Conservation (phyloP, 2,329 filamentous ascomycete species). For the Chlorencoelia australis region DNA sequence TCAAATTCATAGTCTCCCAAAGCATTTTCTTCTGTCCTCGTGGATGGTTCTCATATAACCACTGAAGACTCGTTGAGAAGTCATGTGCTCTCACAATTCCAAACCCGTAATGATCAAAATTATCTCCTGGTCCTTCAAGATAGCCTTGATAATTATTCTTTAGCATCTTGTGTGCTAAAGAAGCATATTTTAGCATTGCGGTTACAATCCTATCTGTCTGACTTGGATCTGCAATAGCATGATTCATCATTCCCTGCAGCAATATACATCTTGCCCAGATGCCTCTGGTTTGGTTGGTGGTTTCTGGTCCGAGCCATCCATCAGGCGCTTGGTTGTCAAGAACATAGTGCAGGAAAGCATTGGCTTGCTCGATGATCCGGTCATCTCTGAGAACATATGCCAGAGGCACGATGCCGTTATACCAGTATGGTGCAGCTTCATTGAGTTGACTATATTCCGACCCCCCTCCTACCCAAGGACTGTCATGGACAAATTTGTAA, state of each 20-base stretch:
- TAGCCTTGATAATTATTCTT: no score
- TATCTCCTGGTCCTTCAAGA: no score
- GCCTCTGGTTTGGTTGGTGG: constrained; percentile 31
- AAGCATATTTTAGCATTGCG: no score
- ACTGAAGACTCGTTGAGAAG: constrained; percentile 31
- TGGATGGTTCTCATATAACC: constrained; percentile 24
- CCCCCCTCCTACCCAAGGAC: constrained; percentile 39
- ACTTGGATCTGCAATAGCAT: constrained; percentile 37
- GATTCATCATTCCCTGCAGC: constrained; percentile 37
- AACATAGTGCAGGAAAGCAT: constrained; percentile 34
- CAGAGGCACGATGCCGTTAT: constrained; percentile 47
- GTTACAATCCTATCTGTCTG: constrained; percentile 35
- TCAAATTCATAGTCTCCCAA: constrained; percentile 22
- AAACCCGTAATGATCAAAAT: constrained; percentile 30
- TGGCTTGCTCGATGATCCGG: constrained; percentile 38
- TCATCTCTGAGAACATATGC: constrained; percentile 39
- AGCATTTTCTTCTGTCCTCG: constrained; percentile 14
- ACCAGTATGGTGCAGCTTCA: constrained; percentile 43
- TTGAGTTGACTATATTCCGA: constrained; percentile 42
- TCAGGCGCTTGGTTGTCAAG: constrained; percentile 38
- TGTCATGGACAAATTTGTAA: constrained; percentile 42
- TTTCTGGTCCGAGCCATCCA: constrained; percentile 48
- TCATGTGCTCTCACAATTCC: constrained; percentile 31
- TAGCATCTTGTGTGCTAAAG: no score
- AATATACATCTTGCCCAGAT: constrained; percentile 45